Evolutionary conservation across 2,329 filamentous ascomycete genomes (phyloP).

Genomic region (Fusarium metavorans): DNA sequence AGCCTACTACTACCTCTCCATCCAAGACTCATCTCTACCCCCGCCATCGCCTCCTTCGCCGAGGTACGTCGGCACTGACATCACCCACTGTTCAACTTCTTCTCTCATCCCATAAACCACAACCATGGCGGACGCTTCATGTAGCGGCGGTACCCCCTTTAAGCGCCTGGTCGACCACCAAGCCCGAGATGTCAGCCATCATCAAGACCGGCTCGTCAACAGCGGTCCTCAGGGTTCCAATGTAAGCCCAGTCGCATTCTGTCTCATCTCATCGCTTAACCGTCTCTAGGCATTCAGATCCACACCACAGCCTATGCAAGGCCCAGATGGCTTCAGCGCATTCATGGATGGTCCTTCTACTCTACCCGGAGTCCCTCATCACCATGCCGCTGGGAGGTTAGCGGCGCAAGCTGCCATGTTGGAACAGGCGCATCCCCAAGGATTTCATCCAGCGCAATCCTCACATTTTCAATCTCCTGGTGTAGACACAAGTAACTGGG

Average conservation of each 20-base stretch:
- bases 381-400: conserved; percentile 51
- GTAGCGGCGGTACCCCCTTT: conserved; percentile 57
- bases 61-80: conserved; percentile 28
- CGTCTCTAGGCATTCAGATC: conserved; percentile 51
- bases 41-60: conserved; percentile 24
- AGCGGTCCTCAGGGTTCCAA: conserved; percentile 44
- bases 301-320: conserved; percentile 43
- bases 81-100: not conserved
- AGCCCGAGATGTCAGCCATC: conserved; percentile 55
- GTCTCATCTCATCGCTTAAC: not conserved
- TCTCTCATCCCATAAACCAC: not conserved
- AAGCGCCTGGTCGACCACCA: conserved; percentile 58
- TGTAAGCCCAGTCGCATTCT: conserved; percentile 42
- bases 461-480: conserved; percentile 42
- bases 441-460: conserved; percentile 37
- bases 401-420: conserved; percentile 51
- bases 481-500: conserved; percentile 49
- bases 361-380: conserved; percentile 47
- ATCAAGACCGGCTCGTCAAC: conserved; percentile 55
- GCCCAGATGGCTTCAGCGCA: conserved; percentile 49
- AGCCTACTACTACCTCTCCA: not conserved
- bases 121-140: conserved; percentile 56
- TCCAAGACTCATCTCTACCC: not conserved
- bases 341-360: conserved; percentile 49
- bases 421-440: conserved; percentile 42